phyloP scores from a whole-genome alignment of 345 rosid species.

The Pistacia vera region DNA sequence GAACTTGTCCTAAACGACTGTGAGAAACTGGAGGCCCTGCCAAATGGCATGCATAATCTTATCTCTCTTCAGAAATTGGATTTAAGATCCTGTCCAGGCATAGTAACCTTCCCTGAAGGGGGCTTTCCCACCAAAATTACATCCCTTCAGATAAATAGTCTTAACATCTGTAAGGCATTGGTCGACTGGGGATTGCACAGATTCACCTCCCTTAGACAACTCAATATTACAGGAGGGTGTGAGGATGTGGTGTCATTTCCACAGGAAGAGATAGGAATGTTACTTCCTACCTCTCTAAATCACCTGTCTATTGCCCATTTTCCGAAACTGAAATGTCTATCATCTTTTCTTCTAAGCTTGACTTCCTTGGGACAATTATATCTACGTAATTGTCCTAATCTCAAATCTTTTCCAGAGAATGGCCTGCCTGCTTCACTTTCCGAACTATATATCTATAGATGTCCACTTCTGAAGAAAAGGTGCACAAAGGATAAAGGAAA shows the following conservation, averaged over 20 bases:
- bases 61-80: conserved; percentile 6
- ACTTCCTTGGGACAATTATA: conserved; percentile 14
- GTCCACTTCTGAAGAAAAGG: background rate
- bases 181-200: conserved; percentile 27
- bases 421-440: conserved; percentile 2
- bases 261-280: conserved; percentile 12
- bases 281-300: conserved; percentile 22
- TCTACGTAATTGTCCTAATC: conserved; percentile 12
- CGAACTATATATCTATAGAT: background rate
- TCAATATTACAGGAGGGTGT: conserved; percentile 7
- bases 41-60: background rate
- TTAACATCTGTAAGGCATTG: conserved; percentile 1
- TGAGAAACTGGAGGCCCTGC: conserved; percentile 1
- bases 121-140: conserved; percentile 17
- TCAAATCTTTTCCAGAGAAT: background rate
- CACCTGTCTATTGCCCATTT: conserved; percentile 4
- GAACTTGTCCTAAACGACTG: background rate
- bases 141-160: background rate
- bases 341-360: conserved; percentile 13
- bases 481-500: background rate
- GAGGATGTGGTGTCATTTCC: conserved; percentile 19
- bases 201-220: conserved; percentile 14
- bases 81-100: background rate
- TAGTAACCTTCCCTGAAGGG: conserved; percentile 7
- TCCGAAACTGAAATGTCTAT: conserved; percentile 18